Base-by-base conservation (phyloP, 352 stramenopile genomes). In the Phytophthora uliginosa region DNA sequence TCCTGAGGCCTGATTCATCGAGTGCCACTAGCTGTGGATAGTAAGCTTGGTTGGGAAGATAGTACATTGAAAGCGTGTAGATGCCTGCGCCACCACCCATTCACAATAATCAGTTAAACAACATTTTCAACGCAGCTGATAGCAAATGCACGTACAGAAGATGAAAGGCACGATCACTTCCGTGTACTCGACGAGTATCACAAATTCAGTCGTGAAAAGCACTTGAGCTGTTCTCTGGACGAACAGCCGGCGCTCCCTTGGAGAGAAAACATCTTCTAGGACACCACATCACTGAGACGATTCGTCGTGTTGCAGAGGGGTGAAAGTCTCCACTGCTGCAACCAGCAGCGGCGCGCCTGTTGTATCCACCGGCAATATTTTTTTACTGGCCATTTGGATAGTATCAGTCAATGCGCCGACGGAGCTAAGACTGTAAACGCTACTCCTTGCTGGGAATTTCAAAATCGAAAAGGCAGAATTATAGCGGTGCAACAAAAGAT, bases 141-240 rank as follows among this genome's bases (percentile, higher is more conserved):
- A n/a, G 18, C 12, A 13, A 3, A 2, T 26, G 7, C 8, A 69
- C 60, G 20, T 54, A 81, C 72, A 59, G 61, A 74, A 79, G 13
- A 83, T 53, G 13, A 73, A 26, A 1, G 71, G 67, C 2, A 79
- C 58, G 13, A 78, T 63, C 13, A 80, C 72, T 67, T 83, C 72
- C 7, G 68, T 71, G 47, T 63, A 83, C 61, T 80, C 59, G 31
- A 78, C 42, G 0, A 80, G 67, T 18, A 76, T 50, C n/a, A 78
- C 47, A 20, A 77, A 79, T 50, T 82, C 76, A 12, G 55, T 75
- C 22, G 71, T 54, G 48, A 70, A 71, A 17, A 82, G 68, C 8
- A 77, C 34, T 51, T 65, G 56, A 4, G 71, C 69, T 17, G 53
- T 52, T 24, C 58, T 51, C 3, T 61, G 50, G 0, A 70, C 17